Conservation (phyloP, 1,284 basidiomycete genomes). For the Malassezia pachydermatis region DNA sequence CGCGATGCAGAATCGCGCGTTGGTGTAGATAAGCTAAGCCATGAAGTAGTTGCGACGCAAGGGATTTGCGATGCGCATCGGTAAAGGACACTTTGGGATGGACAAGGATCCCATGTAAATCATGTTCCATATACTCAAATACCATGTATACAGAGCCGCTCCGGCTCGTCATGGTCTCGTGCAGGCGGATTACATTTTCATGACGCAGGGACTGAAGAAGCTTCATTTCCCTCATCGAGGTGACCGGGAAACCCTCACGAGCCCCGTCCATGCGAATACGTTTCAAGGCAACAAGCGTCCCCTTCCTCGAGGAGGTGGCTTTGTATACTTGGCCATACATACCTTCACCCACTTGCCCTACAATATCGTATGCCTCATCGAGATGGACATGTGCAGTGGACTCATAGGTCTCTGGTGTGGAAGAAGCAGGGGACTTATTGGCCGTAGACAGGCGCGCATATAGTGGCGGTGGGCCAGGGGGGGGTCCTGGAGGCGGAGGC, state of each 20-base stretch:
- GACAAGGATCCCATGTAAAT: slow-evolving; percentile 85
- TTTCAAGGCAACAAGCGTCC: slow-evolving; percentile 77
- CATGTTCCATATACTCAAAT: slow-evolving; percentile 98
- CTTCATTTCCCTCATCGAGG: slow-evolving; percentile 97
- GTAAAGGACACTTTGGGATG: slow-evolving; percentile 75
- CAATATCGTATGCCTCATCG: slow-evolving; percentile 64
- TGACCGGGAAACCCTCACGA: slow-evolving; percentile 94
- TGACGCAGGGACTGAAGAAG: slow-evolving; percentile 82
- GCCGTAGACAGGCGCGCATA: no score
- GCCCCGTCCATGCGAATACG: slow-evolving; percentile 96
- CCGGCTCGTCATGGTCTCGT: slow-evolving; percentile 97
- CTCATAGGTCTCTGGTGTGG: no score
- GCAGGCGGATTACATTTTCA: slow-evolving; percentile 74
- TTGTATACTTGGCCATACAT: slow-evolving; percentile 99
- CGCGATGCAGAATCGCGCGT: slow-evolving; percentile 89
- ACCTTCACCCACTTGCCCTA: slow-evolving; percentile 92
- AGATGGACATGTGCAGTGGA: no score
- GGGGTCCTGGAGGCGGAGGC: not conserved
- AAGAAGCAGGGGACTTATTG: no score
- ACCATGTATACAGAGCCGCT: slow-evolving; percentile 95
- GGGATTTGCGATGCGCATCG: slow-evolving; percentile 80
- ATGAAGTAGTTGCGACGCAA: slow-evolving; percentile 84
- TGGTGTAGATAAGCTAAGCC: slow-evolving; percentile 89
- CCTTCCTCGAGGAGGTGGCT: slow-evolving; percentile 69
- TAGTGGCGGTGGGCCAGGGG: not conserved